Percentiles rank a stretch among this genome's conserved stretches.
Evolutionary conservation across 768 basidiomycete genomes (phyloP).

Genomic region (Saitozyma sp.): DNA sequence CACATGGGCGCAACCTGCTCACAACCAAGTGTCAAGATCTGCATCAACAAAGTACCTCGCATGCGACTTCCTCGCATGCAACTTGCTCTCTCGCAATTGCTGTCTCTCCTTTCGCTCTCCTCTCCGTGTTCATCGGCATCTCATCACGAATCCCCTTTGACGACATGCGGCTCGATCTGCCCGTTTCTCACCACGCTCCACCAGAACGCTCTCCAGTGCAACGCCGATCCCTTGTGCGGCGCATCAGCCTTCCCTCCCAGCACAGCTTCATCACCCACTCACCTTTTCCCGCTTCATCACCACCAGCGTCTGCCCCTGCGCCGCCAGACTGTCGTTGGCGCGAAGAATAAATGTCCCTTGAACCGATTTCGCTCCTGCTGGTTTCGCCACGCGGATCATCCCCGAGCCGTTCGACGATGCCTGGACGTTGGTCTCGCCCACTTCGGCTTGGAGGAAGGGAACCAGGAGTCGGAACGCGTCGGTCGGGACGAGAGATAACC

Average conservation of each 20-base stretch:
- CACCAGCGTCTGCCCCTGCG: conserved; percentile 26
- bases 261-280: conserved; percentile 4
- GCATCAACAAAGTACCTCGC: too few relatives aligned
- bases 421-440: conserved; percentile 28
- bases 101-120: too few relatives aligned
- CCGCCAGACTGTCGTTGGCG: conserved; percentile 21
- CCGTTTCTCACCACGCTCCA: conserved; percentile 40
- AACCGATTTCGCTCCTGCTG: conserved; percentile 32
- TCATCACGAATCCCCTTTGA: conserved; percentile 26
- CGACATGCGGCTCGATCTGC: conserved; percentile 37
- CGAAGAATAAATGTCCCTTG: conserved; percentile 24
- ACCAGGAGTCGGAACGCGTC: conserved; percentile 27
- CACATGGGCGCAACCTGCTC: too few relatives aligned
- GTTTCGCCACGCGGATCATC: conserved; percentile 25
- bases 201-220: conserved; percentile 48
- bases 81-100: too few relatives aligned
- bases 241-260: conserved; percentile 2
- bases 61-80: too few relatives aligned
- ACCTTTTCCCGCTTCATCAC: conserved; percentile 34
- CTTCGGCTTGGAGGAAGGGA: conserved; percentile 20
- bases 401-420: background rate
- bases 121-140: too few relatives aligned
- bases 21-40: too few relatives aligned
- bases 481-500: conserved; percentile 22
- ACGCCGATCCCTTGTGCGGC: conserved; percentile 33